Percentiles rank a stretch among this genome's conserved stretches.
Conservation (phyloP, 2,329 filamentous ascomycete genomes). For the Reticulascus tulasneorum region DNA sequence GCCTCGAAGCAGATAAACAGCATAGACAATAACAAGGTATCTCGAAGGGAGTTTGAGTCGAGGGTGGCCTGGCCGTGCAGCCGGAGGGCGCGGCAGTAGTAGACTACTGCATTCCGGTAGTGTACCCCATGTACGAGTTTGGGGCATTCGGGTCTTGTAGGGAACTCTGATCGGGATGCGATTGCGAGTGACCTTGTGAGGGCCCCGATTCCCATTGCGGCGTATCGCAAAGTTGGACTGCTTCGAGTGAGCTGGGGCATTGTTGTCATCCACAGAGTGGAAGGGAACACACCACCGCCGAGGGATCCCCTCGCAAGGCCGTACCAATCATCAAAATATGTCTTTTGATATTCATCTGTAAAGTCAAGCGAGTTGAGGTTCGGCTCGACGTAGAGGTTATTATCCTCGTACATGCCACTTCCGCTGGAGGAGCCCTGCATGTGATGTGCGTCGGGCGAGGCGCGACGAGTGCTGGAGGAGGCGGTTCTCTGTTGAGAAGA, state of each 20-base stretch:
- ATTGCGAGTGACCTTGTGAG: constrained; percentile 26
- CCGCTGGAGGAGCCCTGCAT: too few species aligned
- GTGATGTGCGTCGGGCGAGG: not conserved
- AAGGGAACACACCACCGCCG: constrained; percentile 6
- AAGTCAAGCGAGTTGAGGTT: constrained; percentile 13
- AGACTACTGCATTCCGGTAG: constrained; percentile 34
- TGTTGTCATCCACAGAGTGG: constrained; percentile 31
- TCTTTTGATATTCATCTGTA: constrained; percentile 7
- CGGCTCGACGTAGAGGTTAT: constrained; percentile 5
- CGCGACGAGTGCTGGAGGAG: not conserved
- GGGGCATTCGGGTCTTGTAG: too few species aligned
- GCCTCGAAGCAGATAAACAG: constrained; percentile 38
- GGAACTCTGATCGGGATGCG: too few species aligned
- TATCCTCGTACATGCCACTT: too few species aligned
- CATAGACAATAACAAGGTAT: constrained; percentile 33
- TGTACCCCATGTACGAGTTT: constrained; percentile 12
- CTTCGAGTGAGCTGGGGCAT: constrained; percentile 17
- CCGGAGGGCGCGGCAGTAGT: constrained; percentile 37
- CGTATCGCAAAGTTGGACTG: constrained; percentile 27
- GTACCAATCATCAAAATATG: constrained; percentile 15
- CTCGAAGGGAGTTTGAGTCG: constrained; percentile 30
- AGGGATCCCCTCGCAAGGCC: constrained; percentile 9
- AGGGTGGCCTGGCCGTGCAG: constrained; percentile 32
- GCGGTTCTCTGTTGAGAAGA: not conserved
- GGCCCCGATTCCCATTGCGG: constrained; percentile 37